Conservation (phyloP, 169 alveolate species). For the Cryptosporidium viatorum region DNA sequence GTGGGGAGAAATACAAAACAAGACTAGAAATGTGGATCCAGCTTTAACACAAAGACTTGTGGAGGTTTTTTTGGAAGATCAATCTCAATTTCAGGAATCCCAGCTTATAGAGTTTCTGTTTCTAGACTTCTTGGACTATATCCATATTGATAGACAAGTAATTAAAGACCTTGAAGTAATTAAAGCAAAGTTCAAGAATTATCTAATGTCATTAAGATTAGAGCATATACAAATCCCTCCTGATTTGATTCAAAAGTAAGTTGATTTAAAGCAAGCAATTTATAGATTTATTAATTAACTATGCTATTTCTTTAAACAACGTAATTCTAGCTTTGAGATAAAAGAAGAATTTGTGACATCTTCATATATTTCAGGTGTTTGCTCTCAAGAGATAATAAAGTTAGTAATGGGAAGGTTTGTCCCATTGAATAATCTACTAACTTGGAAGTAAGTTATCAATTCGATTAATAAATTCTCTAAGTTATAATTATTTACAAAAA, state of each 20-base stretch:
- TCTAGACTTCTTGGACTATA: not conserved
- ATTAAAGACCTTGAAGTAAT: not conserved
- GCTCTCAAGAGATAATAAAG: slow-evolving; percentile 63
- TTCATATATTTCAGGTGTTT: slow-evolving; percentile 49
- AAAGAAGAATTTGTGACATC: slow-evolving; percentile 36
- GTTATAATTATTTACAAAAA: not conserved
- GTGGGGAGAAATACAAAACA: not conserved
- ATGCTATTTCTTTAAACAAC: not conserved
- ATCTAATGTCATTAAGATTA: not conserved
- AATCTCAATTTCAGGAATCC: not conserved
- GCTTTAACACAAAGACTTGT: not conserved
- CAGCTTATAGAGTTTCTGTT: slow-evolving; percentile 2
- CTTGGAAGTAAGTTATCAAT: slow-evolving; percentile 67
- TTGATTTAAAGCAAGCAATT: not conserved
- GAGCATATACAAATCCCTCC: not conserved
- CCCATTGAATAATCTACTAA: slow-evolving; percentile 47
- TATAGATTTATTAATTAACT: not conserved
- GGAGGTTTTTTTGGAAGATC: slow-evolving; percentile 4
- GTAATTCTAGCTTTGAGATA: slow-evolving; percentile 1
- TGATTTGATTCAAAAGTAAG: slow-evolving; percentile 1
- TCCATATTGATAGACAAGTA: not conserved
- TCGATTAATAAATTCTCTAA: not conserved
- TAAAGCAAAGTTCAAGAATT: not conserved
- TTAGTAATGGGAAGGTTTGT: slow-evolving; percentile 41
- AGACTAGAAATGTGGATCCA: not conserved